phyloP scores from a whole-genome alignment of 192 early-diverging fungal species.

The Coemansia guatemalensis region DNA sequence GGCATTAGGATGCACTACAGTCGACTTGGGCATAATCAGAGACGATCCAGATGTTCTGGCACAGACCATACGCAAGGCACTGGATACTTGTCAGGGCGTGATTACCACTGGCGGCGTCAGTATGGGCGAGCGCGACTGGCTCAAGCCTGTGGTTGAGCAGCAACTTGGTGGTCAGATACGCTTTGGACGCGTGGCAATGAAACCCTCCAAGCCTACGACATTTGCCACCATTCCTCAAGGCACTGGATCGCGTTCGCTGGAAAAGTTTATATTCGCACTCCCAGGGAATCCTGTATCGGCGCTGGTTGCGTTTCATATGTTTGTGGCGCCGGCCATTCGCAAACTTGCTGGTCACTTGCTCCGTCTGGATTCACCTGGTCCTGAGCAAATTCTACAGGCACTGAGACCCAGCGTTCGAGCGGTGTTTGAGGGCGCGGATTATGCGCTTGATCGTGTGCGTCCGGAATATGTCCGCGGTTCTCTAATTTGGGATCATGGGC shows the following conservation, averaged over 20 bases:
- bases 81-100: conserved; percentile 69
- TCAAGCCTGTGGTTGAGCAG: conserved; percentile 85
- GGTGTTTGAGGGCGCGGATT: conserved; percentile 67
- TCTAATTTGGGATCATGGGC: conserved; percentile 29
- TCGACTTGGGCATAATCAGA: conserved; percentile 72
- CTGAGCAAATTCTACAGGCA: conserved; percentile 27
- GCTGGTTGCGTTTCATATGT: conserved; percentile 83
- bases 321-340: conserved; percentile 82
- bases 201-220: conserved; percentile 95
- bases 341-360: conserved; percentile 68
- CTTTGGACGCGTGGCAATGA: conserved; percentile 91
- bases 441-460: conserved; percentile 29
- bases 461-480: conserved; percentile 33
- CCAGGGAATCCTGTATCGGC: conserved; percentile 97
- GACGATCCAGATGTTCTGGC: conserved; percentile 69
- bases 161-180: conserved; percentile 73
- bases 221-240: conserved; percentile 72
- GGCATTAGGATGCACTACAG: conserved; percentile 61
- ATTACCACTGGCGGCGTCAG: conserved; percentile 94
- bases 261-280: conserved; percentile 78
- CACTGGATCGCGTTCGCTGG: background rate
- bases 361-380: background rate
- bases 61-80: conserved; percentile 41
- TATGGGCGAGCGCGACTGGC: conserved; percentile 96
- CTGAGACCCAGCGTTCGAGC: conserved; percentile 61